phyloP scores from a whole-genome alignment of 2,329 filamentous ascomycete species.

The Ophiocordyceps camponoti-leonardi region DNA sequence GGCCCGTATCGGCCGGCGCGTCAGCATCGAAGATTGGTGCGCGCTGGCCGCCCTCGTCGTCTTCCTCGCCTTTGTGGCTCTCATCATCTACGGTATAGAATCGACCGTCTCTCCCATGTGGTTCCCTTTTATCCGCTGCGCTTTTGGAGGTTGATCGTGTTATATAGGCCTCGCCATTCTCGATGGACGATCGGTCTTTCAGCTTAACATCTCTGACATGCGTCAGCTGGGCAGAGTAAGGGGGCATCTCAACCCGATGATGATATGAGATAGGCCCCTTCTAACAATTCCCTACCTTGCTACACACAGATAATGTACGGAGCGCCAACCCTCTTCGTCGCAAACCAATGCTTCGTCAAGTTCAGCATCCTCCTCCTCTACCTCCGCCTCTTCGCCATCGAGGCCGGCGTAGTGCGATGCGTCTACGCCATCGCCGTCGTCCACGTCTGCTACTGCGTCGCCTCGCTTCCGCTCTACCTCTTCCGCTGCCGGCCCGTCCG shows the following conservation, averaged over 20 bases:
- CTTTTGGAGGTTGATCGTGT: background rate
- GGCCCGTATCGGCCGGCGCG: background rate
- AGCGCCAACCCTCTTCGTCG: background rate
- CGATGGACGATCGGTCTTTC: background rate
- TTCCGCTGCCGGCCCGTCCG: background rate
- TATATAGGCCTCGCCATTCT: background rate
- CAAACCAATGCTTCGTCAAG: background rate
- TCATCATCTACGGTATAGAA: background rate
- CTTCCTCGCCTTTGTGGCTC: background rate
- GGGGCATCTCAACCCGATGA: background rate
- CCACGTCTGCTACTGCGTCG: background rate
- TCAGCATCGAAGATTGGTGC: background rate
- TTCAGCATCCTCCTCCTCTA: background rate
- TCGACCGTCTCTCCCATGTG: too few species aligned
- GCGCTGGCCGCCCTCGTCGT: background rate
- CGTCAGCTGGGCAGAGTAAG: background rate
- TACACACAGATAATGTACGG: background rate
- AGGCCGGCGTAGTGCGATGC: background rate
- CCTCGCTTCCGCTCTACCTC: background rate
- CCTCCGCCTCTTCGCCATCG: background rate
- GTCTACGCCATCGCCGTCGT: background rate
- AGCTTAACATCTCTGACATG: background rate
- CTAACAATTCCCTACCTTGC: too few species aligned
- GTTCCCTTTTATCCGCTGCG: too few species aligned
- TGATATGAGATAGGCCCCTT: too few species aligned